A percentile compares a stretch with the other conserved stretches of the same genome.
These are phyloP conservation scores for Salinomyces thailandicus DNA, from an alignment of 2,329 filamentous ascomycete species.

Conservation along the genomic window DNA sequence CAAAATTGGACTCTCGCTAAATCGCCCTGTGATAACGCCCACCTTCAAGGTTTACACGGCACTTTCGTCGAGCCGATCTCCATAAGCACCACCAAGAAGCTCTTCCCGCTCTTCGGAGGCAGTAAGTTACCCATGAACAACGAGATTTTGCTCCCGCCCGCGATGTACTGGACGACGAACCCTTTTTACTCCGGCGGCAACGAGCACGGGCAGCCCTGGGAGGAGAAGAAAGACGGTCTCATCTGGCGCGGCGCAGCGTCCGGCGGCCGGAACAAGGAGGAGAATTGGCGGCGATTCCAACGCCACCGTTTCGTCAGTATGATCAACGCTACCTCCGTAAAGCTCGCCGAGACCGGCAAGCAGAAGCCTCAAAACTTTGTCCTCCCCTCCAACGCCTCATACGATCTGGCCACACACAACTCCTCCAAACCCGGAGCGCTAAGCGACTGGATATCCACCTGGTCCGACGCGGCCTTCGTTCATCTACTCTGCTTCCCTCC, in stretches of 20 bases:
- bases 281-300: slow-evolving; percentile 63
- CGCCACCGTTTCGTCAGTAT: slow-evolving; percentile 65
- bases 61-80: slow-evolving; percentile 41
- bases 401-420: slow-evolving; percentile 28
- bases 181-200: slow-evolving; percentile 34
- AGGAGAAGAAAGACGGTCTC: slow-evolving; percentile 30
- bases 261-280: slow-evolving; percentile 36
- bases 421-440: slow-evolving; percentile 27
- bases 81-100: slow-evolving; percentile 31
- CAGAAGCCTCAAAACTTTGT: slow-evolving; percentile 29
- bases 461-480: slow-evolving; percentile 34
- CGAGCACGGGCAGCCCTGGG: slow-evolving; percentile 31
- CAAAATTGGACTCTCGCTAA: slow-evolving; percentile 37
- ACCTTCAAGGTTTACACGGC: slow-evolving; percentile 37
- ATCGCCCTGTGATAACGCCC: slow-evolving; percentile 36
- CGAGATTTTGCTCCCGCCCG: slow-evolving; percentile 41
- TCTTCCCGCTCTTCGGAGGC: slow-evolving; percentile 42
- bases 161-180: slow-evolving; percentile 40
- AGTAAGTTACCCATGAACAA: slow-evolving; percentile 43
- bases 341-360: slow-evolving; percentile 36
- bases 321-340: slow-evolving; percentile 55
- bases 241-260: slow-evolving; percentile 41
- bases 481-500: slow-evolving; percentile 35
- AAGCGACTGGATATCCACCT: slow-evolving; percentile 29
- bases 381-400: slow-evolving; percentile 28